Evolutionary conservation across 2,329 filamentous ascomycete genomes (phyloP), one percentile per base, ranked within the genome.

Genomic region (Pseudocercospora fijiensis): DNA sequence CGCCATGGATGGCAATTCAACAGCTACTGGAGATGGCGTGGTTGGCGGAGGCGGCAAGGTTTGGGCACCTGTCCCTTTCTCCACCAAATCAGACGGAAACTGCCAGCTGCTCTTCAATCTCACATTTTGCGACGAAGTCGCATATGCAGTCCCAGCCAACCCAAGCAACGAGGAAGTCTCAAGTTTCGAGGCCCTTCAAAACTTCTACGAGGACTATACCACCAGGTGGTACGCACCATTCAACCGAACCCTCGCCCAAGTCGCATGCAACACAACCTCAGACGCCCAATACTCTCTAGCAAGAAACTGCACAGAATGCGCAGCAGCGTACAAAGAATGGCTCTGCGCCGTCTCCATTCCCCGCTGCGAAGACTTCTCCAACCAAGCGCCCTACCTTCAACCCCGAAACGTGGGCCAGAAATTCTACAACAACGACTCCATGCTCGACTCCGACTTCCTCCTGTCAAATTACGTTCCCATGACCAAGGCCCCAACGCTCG

Each of bases 331-430:
- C 83, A 97, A 96, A 76, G 83, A 88, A 73, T 99, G 95, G 95
- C 87, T 99, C 20, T 99, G 95, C 80, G 90, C 91, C 24, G 92
- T 98, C 27, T 90, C 88, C 16, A 95, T 99, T 66, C 95, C 95
- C 0, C 90, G 93, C 28, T 99, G 95, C 80, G 89, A 91, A 73
- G 94, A 97, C 78, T 95, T 90, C 71, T 85, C 83, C 57, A 85
- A 82, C 56, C 72, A 76, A 1, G 80, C 82, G 13, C 59, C 81
- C 1, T 87, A 80, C 73, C 83, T 92, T 2, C 85, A 88, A 65
- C 81, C 84, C 20, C 89, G 95, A 52, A 95, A 94, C 72, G 84
- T 92, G 59, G 86, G 82, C 30, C 86, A 76, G 58, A 20, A 63
- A 1, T 74, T 73, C 61, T 65, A 69, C 64, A 71, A 70, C 63